These are phyloP conservation scores for Hydnum rufescens DNA, from an alignment of 768 basidiomycete genomes.

Conservation along the genomic window DNA sequence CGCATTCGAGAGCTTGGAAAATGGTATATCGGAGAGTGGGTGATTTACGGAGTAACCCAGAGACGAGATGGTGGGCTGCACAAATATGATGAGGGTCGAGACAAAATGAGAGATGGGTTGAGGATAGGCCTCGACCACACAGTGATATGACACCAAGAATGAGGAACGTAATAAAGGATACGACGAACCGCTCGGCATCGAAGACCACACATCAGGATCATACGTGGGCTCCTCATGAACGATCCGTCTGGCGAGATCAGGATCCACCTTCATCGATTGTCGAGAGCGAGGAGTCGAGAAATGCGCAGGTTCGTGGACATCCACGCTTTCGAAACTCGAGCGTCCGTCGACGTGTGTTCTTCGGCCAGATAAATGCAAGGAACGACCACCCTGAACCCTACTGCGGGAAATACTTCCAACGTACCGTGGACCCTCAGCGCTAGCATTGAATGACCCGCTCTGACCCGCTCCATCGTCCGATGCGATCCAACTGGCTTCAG, in stretches of 20 bases:
- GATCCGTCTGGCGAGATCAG: neutral
- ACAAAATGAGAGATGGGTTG: neutral
- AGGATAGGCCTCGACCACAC: neutral
- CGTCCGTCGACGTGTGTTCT: neutral
- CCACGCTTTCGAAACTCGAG: neutral
- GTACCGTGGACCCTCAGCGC: no score
- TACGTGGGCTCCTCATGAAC: no score
- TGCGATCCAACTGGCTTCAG: no score
- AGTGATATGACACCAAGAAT: neutral
- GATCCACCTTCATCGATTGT: neutral
- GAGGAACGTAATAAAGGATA: neutral
- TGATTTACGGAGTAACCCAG: neutral
- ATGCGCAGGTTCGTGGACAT: neutral
- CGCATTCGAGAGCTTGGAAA: neutral
- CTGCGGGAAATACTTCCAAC: no score
- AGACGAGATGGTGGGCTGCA: neutral
- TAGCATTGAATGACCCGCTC: no score
- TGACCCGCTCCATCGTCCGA: no score
- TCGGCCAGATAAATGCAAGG: neutral
- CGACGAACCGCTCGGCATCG: neutral
- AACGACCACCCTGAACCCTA: neutral
- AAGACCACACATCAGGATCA: neutral
- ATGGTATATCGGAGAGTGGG: neutral
- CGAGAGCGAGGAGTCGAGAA: neutral
- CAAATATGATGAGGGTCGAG: neutral